A percentile compares a stretch with the other conserved stretches of the same genome.
Conservation (phyloP, 2,329 filamentous ascomycete species). For the Fusarium brachygibbosum region DNA sequence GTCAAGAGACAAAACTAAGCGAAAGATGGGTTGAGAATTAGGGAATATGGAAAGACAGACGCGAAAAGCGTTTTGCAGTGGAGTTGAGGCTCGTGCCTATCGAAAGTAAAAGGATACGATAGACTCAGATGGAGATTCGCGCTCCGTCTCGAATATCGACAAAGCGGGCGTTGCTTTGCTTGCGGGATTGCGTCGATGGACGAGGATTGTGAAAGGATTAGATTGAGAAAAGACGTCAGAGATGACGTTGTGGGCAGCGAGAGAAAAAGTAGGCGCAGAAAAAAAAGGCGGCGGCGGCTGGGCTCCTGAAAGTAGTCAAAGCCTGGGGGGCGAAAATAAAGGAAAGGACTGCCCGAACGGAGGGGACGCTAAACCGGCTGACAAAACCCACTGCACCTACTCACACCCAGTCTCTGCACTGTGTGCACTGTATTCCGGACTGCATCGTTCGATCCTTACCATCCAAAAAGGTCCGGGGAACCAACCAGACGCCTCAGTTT, state of each 20-base stretch:
- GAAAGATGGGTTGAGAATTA: constrained; percentile 32
- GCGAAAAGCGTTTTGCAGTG: constrained; percentile 40
- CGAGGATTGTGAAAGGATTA: constrained; percentile 55
- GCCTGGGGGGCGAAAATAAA: constrained; percentile 38
- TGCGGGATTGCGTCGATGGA: constrained; percentile 52
- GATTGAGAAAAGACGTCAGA: constrained; percentile 62
- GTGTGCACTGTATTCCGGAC: constrained; percentile 43
- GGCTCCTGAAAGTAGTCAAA: constrained; percentile 48
- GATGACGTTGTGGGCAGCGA: constrained; percentile 61
- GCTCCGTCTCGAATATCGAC: constrained; percentile 41
- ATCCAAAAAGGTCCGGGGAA: constrained; percentile 30
- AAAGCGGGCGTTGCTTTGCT: constrained; percentile 48
- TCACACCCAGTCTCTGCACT: constrained; percentile 11
- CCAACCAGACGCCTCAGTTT: constrained; percentile 30
- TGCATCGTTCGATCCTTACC: constrained; percentile 48
- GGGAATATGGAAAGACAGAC: constrained; percentile 31
- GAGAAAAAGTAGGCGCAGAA: constrained; percentile 54
- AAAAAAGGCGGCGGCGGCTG: constrained; percentile 52
- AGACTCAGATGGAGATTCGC: constrained; percentile 35
- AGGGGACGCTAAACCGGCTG: constrained; percentile 35
- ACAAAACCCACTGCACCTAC: constrained; percentile 34
- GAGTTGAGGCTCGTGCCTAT: constrained; percentile 46
- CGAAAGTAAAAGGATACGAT: constrained; percentile 26
- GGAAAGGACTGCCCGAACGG: constrained; percentile 28
- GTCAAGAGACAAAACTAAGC: constrained; percentile 27